Evolutionary conservation across 2,329 filamentous ascomycete genomes (phyloP), one percentile per base, ranked within the genome.

Genomic region (Colletotrichum orchidophilum): DNA sequence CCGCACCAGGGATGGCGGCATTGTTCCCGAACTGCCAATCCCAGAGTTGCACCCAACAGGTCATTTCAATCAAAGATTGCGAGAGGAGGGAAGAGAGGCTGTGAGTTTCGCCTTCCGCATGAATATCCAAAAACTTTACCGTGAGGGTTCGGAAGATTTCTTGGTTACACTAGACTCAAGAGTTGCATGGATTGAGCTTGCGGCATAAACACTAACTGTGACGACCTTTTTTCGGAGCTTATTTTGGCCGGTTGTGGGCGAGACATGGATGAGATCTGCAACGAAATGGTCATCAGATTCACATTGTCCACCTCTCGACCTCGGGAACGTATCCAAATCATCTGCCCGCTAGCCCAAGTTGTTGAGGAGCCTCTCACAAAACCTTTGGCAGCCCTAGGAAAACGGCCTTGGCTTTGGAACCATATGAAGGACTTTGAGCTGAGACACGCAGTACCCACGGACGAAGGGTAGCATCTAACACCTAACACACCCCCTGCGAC

Each of bases 391-490:
- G 27, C 50, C 27, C 60, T 33, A 54, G 46, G 21, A 29, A 49
- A 59, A 39, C 24, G 15, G 15, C 42, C 24, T 3, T 42, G 50
- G 46, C 33, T 29, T 50, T 62, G 59, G 29, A 39, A 52, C 46
- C 29, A 26, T 60, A 64, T 59, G 66, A 70, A 71, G 64, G 69
- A 70, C 65, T 59, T 27, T 21, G 46, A 71, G 69, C 69, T 71
- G 69, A 71, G 69, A 71, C 69, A 70, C 53, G 66, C 59, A 69
- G 53, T 69, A 33, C 58, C 63, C 52, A 71, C 57, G 68, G 52
- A 58, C 57, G 18, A 53, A 33, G 42, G 52, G 46, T 21, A 50
- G 57, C 15, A 52, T 58, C 52, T 26, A 42, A 27, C 63, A 52
- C 42, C 52, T 26, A 42, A 27, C 63, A 52, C 42, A 46, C 63